These are phyloP conservation scores for Myochromella boudieri DNA, from an alignment of 768 basidiomycete genomes.

Conservation along the genomic window DNA sequence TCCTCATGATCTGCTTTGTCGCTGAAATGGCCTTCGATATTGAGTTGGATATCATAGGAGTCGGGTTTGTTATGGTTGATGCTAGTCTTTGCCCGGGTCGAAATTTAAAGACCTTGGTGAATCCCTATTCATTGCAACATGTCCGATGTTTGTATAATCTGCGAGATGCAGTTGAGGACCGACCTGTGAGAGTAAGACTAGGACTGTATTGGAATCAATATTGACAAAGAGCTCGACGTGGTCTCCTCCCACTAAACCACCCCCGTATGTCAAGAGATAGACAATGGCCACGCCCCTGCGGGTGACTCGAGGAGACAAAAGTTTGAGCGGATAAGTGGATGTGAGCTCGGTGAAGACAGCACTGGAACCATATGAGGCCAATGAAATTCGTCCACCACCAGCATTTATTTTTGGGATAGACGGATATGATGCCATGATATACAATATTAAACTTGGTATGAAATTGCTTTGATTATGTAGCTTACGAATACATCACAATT, in stretches of 20 bases:
- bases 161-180: conserved; percentile 16
- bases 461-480: too few relatives aligned
- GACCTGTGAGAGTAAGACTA: conserved; percentile 87
- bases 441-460: not conserved
- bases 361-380: conserved; percentile 50
- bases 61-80: conserved; percentile 24
- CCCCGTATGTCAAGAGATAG: conserved; percentile 87
- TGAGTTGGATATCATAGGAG: conserved; percentile 1
- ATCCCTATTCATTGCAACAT: conserved; percentile 67
- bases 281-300: conserved; percentile 58
- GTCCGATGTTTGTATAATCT: not conserved
- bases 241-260: conserved; percentile 90
- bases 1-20: conserved; percentile 67
- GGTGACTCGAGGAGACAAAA: conserved; percentile 68
- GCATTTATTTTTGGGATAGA: conserved; percentile 29
- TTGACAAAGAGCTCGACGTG: conserved; percentile 59
- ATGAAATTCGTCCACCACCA: conserved; percentile 60
- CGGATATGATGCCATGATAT: conserved; percentile 16
- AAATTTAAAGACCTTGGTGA: conserved; percentile 92
- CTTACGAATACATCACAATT: too few relatives aligned
- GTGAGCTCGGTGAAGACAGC: conserved; percentile 73
- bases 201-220: conserved; percentile 52
- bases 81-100: conserved; percentile 63
- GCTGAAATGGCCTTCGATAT: too few relatives aligned
- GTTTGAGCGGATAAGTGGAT: conserved; percentile 85